Conservation (phyloP, 1,139 yeast species). For the Geotrichum siamense region DNA sequence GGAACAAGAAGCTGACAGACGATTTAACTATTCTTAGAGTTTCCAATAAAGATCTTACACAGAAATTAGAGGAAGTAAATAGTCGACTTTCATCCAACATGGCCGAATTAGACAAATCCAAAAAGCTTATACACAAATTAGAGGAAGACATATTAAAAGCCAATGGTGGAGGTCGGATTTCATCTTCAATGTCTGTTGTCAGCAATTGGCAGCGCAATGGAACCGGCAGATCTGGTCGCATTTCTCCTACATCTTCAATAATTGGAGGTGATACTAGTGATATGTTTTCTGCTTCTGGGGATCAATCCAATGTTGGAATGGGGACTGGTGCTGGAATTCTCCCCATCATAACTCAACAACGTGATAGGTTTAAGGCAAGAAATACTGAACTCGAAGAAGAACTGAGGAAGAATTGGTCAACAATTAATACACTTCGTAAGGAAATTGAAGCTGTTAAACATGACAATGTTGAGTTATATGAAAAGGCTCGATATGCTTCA, state of each 20-base stretch:
- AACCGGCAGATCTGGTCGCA: slow-evolving; percentile 26
- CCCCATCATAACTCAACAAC: slow-evolving; percentile 87
- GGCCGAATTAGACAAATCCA: slow-evolving; percentile 35
- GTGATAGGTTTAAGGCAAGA: slow-evolving; percentile 81
- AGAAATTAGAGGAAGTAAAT: slow-evolving; percentile 41
- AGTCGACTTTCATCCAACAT: slow-evolving; percentile 38
- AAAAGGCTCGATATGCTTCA: slow-evolving; percentile 70
- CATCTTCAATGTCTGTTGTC: slow-evolving; percentile 41
- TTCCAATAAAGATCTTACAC: slow-evolving; percentile 41
- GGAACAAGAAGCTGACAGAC: slow-evolving; percentile 54
- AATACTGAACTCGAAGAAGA: slow-evolving; percentile 82
- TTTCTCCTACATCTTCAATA: slow-evolving; percentile 37
- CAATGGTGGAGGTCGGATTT: slow-evolving; percentile 33
- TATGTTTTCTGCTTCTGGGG: slow-evolving; percentile 10
- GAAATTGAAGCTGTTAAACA: slow-evolving; percentile 57
- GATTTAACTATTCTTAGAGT: slow-evolving; percentile 55
- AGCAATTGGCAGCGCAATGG: slow-evolving; percentile 32
- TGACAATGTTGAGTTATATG: slow-evolving; percentile 76
- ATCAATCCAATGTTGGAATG: slow-evolving; percentile 14
- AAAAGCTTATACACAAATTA: slow-evolving; percentile 48
- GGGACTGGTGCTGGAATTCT: slow-evolving; percentile 50
- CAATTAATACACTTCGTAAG: slow-evolving; percentile 53
- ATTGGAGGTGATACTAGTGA: slow-evolving; percentile 24
- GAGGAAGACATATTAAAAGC: slow-evolving; percentile 59
- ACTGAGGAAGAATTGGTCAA: slow-evolving; percentile 49